Percentiles rank a stretch among this genome's conserved stretches.
Conservation (phyloP, 768 basidiomycete genomes). For the Arthromyces matolae region DNA sequence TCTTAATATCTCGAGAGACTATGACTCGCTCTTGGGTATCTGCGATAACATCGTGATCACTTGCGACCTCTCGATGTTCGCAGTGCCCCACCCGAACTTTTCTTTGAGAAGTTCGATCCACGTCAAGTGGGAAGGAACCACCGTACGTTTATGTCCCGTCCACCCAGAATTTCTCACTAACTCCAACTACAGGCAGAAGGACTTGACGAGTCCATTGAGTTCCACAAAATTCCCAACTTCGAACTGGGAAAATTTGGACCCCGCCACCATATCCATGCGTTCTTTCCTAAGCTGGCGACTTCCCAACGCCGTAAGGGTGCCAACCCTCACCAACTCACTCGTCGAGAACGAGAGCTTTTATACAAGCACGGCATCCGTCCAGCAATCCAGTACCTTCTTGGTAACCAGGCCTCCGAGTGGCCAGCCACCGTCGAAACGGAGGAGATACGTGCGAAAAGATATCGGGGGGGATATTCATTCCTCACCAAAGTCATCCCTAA, state of each 20-base stretch:
- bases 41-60: slow-evolving; percentile 7
- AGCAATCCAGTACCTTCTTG: slow-evolving; percentile 11
- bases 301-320: not conserved
- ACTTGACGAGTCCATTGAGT: no score
- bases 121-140: no score
- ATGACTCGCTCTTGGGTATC: slow-evolving; percentile 21
- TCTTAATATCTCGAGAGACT: slow-evolving; percentile 12
- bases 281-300: slow-evolving; percentile 24
- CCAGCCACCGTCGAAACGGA: slow-evolving; percentile 20
- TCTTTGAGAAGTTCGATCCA: not conserved
- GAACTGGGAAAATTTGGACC: slow-evolving; percentile 20
- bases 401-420: slow-evolving; percentile 19
- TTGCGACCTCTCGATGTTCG: slow-evolving; percentile 1
- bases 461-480: slow-evolving; percentile 15
- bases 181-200: no score
- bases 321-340: slow-evolving; percentile 1
- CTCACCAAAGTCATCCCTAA: slow-evolving; percentile 17
- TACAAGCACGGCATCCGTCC: slow-evolving; percentile 25
- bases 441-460: slow-evolving; percentile 17
- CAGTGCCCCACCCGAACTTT: not conserved
- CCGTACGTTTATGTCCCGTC: no score
- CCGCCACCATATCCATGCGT: slow-evolving; percentile 18
- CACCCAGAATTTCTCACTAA: no score
- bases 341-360: slow-evolving; percentile 11
- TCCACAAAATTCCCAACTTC: slow-evolving; percentile 28